A percentile compares a stretch with the other conserved stretches of the same genome.
phyloP scores from a whole-genome alignment of 2,329 filamentous ascomycete genomes.

The Aspergillus aculeatinus region DNA sequence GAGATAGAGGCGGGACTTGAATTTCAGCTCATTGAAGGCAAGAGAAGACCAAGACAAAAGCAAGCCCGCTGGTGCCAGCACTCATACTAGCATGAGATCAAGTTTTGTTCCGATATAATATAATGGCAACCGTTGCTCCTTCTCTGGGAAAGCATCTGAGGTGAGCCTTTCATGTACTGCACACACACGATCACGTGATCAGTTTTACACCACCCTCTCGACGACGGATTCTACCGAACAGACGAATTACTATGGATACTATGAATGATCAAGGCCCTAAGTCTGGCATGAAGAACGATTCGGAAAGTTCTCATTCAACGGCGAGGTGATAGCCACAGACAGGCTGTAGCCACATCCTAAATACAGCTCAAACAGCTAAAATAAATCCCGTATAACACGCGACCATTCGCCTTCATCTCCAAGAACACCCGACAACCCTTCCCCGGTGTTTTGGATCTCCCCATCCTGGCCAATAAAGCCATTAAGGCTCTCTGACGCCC shows the following conservation, averaged over 20 bases:
- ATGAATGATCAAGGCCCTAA: too few species aligned
- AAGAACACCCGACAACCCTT: slow-evolving; percentile 46
- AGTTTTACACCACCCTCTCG: too few species aligned
- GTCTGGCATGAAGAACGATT: too few species aligned
- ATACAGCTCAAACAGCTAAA: slow-evolving; percentile 36
- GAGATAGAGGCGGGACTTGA: not conserved
- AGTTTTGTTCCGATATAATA: too few species aligned
- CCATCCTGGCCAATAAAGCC: slow-evolving; percentile 40
- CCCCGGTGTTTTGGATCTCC: slow-evolving; percentile 44
- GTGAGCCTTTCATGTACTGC: too few species aligned
- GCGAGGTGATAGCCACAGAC: too few species aligned
- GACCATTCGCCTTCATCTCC: slow-evolving; percentile 60
- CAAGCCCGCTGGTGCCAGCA: not conserved
- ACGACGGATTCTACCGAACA: too few species aligned
- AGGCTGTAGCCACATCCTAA: not conserved
- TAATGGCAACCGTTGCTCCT: too few species aligned
- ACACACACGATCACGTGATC: too few species aligned
- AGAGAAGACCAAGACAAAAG: not conserved
- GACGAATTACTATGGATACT: too few species aligned
- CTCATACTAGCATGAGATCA: not conserved
- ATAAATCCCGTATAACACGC: slow-evolving; percentile 59
- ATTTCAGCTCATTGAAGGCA: not conserved
- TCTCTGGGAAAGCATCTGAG: too few species aligned
- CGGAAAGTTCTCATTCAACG: too few species aligned
- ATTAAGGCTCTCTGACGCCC: slow-evolving; percentile 39